Conservation (phyloP, 257 asterid species). For the Nyctanthes arbortristis region DNA sequence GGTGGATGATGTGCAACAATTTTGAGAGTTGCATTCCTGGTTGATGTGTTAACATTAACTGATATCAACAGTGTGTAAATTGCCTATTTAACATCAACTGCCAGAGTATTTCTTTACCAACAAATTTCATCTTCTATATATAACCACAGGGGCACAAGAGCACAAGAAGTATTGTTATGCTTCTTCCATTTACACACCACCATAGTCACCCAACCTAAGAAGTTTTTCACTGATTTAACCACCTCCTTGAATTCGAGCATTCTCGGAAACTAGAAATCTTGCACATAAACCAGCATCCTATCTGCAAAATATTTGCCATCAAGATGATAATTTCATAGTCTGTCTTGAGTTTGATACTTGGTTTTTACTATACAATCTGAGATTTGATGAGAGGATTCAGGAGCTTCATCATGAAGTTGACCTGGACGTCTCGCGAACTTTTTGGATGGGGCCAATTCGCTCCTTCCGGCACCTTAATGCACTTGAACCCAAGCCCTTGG, state of each 20-base stretch:
- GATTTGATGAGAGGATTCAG: conserved; percentile 31
- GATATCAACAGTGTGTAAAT: no score
- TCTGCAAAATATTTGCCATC: conserved; percentile 16
- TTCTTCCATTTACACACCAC: not conserved
- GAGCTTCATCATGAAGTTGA: conserved; percentile 88
- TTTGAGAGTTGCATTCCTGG: not conserved
- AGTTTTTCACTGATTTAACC: not conserved
- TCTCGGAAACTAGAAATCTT: not conserved
- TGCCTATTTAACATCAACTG: not conserved
- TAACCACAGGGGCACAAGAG: not conserved
- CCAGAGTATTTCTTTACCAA: not conserved
- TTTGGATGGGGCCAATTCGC: conserved; percentile 93
- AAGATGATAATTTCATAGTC: conserved; percentile 43
- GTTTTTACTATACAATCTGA: not conserved
- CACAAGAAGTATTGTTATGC: not conserved
- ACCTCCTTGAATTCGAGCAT: not conserved
- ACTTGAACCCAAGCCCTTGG: conserved; percentile 57
- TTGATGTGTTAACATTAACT: not conserved
- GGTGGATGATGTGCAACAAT: not conserved
- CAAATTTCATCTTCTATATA: not conserved
- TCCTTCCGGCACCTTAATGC: conserved; percentile 62
- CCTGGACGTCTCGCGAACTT: conserved; percentile 53
- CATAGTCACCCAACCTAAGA: not conserved
- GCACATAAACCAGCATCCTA: not conserved
- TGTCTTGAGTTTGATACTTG: conserved; percentile 18